Evolutionary conservation across 2,329 filamentous ascomycete species (phyloP).

Genomic region (Ceratocystis alfenasii): DNA sequence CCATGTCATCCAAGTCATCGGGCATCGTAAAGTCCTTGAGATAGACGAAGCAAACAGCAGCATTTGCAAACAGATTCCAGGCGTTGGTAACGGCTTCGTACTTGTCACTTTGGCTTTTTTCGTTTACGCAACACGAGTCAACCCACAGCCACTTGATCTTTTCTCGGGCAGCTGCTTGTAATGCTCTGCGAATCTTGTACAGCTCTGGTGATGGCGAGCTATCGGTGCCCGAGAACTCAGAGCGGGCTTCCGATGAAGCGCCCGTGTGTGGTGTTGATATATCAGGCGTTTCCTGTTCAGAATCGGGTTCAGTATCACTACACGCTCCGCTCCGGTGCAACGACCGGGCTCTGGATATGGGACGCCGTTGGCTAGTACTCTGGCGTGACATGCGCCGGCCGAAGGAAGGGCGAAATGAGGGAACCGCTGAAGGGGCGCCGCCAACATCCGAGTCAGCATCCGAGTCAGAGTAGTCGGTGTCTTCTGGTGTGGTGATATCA

Average conservation of each 20-base stretch:
- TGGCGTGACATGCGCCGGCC: slow-evolving; percentile 3
- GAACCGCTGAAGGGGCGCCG: not conserved
- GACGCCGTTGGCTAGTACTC: not conserved
- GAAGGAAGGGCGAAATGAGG: slow-evolving; percentile 8
- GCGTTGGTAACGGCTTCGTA: slow-evolving; percentile 27
- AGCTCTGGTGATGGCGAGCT: slow-evolving; percentile 18
- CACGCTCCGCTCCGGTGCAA: slow-evolving; percentile 13
- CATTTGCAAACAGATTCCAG: slow-evolving; percentile 26
- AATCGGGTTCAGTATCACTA: slow-evolving; percentile 17
- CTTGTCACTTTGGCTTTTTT: slow-evolving; percentile 26
- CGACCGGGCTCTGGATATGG: slow-evolving; percentile 4
- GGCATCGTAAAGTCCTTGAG: slow-evolving; percentile 24
- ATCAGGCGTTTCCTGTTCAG: not conserved
- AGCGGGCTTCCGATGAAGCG: slow-evolving; percentile 14
- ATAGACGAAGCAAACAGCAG: slow-evolving; percentile 26
- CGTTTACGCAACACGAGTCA: slow-evolving; percentile 29
- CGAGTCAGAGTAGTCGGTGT: slow-evolving; percentile 12
- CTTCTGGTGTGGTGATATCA: slow-evolving; percentile 13
- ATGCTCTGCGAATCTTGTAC: slow-evolving; percentile 16
- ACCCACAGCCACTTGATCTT: slow-evolving; percentile 27
- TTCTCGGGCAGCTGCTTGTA: slow-evolving; percentile 20
- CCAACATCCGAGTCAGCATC: slow-evolving; percentile 7
- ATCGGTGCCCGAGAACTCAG: slow-evolving; percentile 2
- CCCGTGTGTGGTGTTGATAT: slow-evolving; percentile 16
- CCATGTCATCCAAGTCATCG: slow-evolving; percentile 17